These are phyloP conservation scores for Hemerocallis citrina DNA, from an alignment of 106 monocot genomes.

Conservation along the genomic window DNA sequence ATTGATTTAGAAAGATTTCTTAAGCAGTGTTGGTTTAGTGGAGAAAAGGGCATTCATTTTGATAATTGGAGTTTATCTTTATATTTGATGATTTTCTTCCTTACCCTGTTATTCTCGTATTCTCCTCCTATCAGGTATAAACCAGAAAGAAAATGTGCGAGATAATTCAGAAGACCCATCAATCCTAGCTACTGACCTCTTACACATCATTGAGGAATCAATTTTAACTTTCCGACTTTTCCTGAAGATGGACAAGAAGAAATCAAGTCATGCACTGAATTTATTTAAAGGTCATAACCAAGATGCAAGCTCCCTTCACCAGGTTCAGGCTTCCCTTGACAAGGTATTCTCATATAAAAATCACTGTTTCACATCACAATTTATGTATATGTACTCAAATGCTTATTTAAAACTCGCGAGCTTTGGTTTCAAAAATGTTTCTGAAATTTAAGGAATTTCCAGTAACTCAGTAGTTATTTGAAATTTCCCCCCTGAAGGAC, in stretches of 20 bases:
- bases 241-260: conserved; percentile 67
- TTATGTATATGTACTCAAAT: background rate
- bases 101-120: background rate
- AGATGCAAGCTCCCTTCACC: conserved; percentile 56
- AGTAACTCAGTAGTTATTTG: background rate
- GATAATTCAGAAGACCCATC: conserved; percentile 24
- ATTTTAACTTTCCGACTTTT: conserved; percentile 69
- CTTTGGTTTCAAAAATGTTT: background rate
- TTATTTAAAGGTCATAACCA: conserved; percentile 44
- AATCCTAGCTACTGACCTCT: conserved; percentile 41
- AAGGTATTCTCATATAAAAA: conserved; percentile 34
- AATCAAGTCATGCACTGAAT: conserved; percentile 14
- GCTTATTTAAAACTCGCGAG: background rate
- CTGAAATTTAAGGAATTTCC: background rate
- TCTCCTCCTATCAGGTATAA: conserved; percentile 49
- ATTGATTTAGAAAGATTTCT: background rate
- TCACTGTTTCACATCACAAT: background rate
- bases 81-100: background rate
- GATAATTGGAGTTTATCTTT: background rate
- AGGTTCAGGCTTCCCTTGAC: conserved; percentile 61
- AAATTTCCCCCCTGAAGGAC: background rate
- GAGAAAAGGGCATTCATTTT: background rate
- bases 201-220: conserved; percentile 53
- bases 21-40: background rate
- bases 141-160: conserved; percentile 23